A percentile compares a stretch with the other conserved stretches of the same genome.
These are phyloP conservation scores for Pecoramyces ruminantium DNA, from an alignment of 192 early-diverging fungal genomes.

Conservation along the genomic window DNA sequence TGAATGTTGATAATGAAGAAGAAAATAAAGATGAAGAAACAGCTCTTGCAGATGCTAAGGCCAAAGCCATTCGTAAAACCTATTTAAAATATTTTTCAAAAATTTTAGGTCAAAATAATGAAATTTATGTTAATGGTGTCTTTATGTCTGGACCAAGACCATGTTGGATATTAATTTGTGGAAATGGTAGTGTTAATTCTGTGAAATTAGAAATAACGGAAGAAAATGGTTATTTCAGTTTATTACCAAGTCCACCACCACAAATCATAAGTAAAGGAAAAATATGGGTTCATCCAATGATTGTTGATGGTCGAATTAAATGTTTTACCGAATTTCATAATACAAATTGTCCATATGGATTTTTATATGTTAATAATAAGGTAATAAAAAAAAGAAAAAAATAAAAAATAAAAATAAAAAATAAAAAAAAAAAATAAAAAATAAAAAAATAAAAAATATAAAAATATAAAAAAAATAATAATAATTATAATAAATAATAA, in stretches of 20 bases:
- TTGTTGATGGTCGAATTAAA: conserved; percentile 40
- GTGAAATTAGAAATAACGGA: conserved; percentile 10
- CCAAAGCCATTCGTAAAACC: background rate
- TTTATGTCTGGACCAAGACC: conserved; percentile 55
- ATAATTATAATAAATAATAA: no score
- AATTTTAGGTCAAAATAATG: background rate
- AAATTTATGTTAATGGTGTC: conserved; percentile 24
- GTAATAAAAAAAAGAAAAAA: conserved; percentile 12
- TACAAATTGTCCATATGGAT: conserved; percentile 57
- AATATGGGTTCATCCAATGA: conserved; percentile 54
- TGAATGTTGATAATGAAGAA: background rate
- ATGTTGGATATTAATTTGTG: conserved; percentile 47
- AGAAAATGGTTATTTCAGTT: conserved; percentile 3
- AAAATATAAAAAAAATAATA: no score
- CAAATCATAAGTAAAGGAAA: conserved; percentile 26
- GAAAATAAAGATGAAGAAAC: background rate
- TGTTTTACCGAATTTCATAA: conserved; percentile 65
- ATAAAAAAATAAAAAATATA: background rate
- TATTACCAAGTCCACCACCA: conserved; percentile 8
- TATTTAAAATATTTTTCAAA: background rate
- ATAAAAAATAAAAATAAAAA: conserved; percentile 1
- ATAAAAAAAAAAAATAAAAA: conserved; percentile 4
- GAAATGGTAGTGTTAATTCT: conserved; percentile 4
- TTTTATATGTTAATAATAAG: conserved; percentile 50
- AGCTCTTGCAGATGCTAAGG: no score